Evolutionary conservation across 2,329 filamentous ascomycete species (phyloP), one percentile per base, ranked within the genome.

Genomic region (Epichloe hybrida): DNA sequence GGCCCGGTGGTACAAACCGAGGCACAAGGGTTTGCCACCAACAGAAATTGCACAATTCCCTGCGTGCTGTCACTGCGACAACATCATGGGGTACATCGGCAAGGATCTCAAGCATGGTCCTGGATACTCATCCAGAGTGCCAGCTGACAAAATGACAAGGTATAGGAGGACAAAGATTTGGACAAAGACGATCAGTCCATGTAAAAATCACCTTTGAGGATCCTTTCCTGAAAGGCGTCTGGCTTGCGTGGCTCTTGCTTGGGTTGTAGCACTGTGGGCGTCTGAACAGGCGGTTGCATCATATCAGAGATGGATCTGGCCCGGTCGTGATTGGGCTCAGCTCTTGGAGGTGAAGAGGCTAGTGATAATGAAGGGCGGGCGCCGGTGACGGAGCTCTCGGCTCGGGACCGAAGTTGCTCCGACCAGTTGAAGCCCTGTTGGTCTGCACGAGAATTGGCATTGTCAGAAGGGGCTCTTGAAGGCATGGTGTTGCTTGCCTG

Each of bases 121-220:
- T 38, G 44, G n/a, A 12, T 17, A 35, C 39, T 34, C 27, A 31
- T 49, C 17, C 34, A 37, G 4, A 23, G 40, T 15, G n/a, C 5
- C 31, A 11, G 9, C 3, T 11, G 13, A 2, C 37, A 13, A 12
- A 40, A n/a, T 20, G 11, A 11, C n/a, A 31, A 36, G 31, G 8
- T 31, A 31, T 4, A 51, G 12, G 35, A 3, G 5, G 21, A 41
- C 7, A 34, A 50, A 37, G 9, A 12, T 39, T 5, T 21, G 13
- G 20, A 41, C 20, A 20, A 41, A 20, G 39, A 41, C 17, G 11
- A 23, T 56, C 75, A 95, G 64, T 96, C 90, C 89, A 97, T 96
- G 72, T 93, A 93, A 62, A 98, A 97, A 63, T 98, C 93, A 44
- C 91, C 93, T 72, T 95, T 93, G 58, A 98, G 77, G 61, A 98